Percentiles rank a stretch among this genome's conserved stretches.
Evolutionary conservation across 345 rosid species (phyloP).

Genomic region (Capsella bursapastoris): DNA sequence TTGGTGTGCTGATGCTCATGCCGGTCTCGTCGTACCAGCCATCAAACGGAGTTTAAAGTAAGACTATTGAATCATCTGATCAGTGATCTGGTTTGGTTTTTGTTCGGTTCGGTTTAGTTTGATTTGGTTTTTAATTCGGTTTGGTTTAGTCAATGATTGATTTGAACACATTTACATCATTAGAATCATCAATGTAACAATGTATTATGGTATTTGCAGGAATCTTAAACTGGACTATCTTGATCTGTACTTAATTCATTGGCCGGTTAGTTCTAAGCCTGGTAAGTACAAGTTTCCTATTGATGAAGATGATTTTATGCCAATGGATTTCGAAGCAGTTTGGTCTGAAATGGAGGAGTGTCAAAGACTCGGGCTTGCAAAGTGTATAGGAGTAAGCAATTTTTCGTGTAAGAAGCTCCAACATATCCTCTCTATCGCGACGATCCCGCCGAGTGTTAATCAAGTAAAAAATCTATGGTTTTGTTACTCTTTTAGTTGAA

Average conservation of each 20-base stretch:
- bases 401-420: constrained; percentile 74
- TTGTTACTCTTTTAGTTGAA: background rate
- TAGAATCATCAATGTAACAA: background rate
- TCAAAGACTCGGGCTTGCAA: constrained; percentile 64
- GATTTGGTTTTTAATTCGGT: too few relatives aligned
- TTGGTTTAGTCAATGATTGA: too few relatives aligned
- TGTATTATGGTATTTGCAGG: constrained; percentile 44
- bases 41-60: constrained; percentile 47
- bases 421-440: constrained; percentile 62
- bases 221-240: constrained; percentile 69
- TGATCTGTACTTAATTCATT: constrained; percentile 77
- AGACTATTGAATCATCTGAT: background rate
- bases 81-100: too few relatives aligned
- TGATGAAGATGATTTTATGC: constrained; percentile 62
- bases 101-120: too few relatives aligned
- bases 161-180: too few relatives aligned
- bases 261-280: constrained; percentile 81
- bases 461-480: constrained; percentile 50
- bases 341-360: constrained; percentile 89
- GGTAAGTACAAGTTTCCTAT: constrained; percentile 71
- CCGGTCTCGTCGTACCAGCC: constrained; percentile 59
- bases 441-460: constrained; percentile 74
- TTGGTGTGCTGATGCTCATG: constrained; percentile 57
- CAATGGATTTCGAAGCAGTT: constrained; percentile 65
- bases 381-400: constrained; percentile 83